A percentile compares a stretch with the other conserved stretches of the same genome.
These are phyloP conservation scores for Paracorniculantispora psalliotae DNA, from an alignment of 2,329 filamentous ascomycete genomes.

Conservation along the genomic window DNA sequence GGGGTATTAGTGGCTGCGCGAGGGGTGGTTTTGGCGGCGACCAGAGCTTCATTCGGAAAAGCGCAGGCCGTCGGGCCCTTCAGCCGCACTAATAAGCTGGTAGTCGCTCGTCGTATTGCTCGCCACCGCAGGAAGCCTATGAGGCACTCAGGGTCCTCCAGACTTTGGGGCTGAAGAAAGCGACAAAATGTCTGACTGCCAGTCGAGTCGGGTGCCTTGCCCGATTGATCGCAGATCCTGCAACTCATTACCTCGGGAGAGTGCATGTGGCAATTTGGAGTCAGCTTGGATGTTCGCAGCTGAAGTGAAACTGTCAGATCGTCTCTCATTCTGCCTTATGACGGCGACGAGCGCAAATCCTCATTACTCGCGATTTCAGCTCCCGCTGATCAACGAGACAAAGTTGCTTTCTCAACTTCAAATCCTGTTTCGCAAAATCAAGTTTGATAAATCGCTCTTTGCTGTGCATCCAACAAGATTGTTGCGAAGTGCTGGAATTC, in stretches of 20 bases:
- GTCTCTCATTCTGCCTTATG: background rate
- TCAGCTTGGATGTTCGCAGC: background rate
- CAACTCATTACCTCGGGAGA: background rate
- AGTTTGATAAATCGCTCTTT: too few species aligned
- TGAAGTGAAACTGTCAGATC: background rate
- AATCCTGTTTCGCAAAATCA: background rate
- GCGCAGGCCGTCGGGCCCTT: background rate
- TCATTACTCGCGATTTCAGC: background rate
- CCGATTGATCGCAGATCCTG: background rate
- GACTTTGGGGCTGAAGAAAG: background rate
- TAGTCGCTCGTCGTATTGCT: conserved; percentile 6
- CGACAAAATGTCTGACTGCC: background rate
- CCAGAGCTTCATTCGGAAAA: conserved; percentile 3
- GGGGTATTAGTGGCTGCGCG: conserved; percentile 3
- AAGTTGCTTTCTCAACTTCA: too few species aligned
- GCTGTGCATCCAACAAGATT: too few species aligned
- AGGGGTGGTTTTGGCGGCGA: background rate
- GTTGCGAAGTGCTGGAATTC: too few species aligned
- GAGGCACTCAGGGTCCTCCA: too few species aligned
- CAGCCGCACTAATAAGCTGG: conserved; percentile 6
- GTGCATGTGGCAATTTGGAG: background rate
- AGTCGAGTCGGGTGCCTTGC: background rate
- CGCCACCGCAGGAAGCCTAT: too few species aligned
- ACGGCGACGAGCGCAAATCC: background rate
- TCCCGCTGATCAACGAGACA: background rate